A percentile compares a stretch with the other conserved stretches of the same genome.
Conservation (phyloP, 768 basidiomycete genomes). For the Pisolithus orientalis region DNA sequence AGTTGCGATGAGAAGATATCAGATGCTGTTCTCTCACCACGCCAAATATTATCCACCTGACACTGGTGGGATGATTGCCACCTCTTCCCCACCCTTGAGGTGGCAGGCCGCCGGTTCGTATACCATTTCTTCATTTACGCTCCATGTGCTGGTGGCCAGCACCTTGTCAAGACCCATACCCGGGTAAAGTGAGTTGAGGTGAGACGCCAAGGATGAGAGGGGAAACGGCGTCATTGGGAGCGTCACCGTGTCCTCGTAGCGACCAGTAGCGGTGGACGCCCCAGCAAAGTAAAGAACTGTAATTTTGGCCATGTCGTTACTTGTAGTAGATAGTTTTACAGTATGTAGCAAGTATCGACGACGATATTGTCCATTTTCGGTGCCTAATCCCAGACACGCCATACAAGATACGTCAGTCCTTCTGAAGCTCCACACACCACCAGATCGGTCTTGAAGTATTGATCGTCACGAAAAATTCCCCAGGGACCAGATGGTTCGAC, state of each 20-base stretch:
- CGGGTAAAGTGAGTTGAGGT: constrained; percentile 53
- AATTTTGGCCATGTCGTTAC: constrained; percentile 15
- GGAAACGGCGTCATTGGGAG: constrained; percentile 46
- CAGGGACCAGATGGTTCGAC: constrained; percentile 82
- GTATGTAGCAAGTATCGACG: neutral
- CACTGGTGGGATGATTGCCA: constrained; percentile 77
- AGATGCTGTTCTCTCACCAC: neutral
- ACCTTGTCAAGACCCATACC: constrained; percentile 44
- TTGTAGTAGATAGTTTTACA: neutral
- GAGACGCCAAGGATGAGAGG: constrained; percentile 42
- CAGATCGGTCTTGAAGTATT: constrained; percentile 79
- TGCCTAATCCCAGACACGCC: neutral
- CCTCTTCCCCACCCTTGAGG: constrained; percentile 67
- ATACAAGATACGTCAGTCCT: neutral
- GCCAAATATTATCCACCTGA: constrained; percentile 54
- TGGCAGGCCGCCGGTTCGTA: constrained; percentile 43
- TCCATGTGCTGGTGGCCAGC: constrained; percentile 63
- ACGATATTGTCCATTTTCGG: neutral
- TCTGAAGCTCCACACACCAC: constrained; percentile 78
- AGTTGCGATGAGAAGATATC: constrained; percentile 2
- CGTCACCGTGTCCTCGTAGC: constrained; percentile 45
- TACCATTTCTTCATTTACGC: constrained; percentile 77
- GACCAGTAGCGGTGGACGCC: constrained; percentile 65
- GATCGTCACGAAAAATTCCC: constrained; percentile 58
- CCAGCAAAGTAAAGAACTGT: constrained; percentile 52